Percentiles rank a stretch among this genome's conserved stretches.
Conservation (phyloP, 1,284 basidiomycete species). For the Coniophora puteana region DNA sequence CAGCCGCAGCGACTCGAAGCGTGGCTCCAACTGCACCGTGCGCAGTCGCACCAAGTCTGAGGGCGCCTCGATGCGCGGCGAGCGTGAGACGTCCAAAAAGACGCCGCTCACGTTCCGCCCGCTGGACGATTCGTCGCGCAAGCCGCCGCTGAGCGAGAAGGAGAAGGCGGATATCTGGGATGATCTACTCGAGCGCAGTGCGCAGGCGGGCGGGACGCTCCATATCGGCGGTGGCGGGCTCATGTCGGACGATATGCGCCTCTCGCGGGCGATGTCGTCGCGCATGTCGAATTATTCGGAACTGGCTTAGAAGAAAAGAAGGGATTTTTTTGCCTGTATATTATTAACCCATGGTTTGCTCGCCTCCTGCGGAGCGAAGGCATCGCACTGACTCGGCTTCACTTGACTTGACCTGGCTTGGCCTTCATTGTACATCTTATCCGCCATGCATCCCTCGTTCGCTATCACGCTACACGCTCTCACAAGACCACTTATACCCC, state of each 20-base stretch:
- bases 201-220: constrained; percentile 63
- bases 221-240: constrained; percentile 42
- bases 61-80: constrained; percentile 13
- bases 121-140: constrained; percentile 29
- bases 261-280: too few relatives aligned
- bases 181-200: constrained; percentile 59
- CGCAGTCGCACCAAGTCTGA: constrained; percentile 12
- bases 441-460: too few relatives aligned
- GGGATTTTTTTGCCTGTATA: not conserved
- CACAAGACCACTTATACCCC: too few relatives aligned
- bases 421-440: too few relatives aligned
- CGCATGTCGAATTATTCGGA: constrained; percentile 3
- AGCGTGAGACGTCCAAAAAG: constrained; percentile 13
- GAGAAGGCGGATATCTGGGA: constrained; percentile 72
- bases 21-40: constrained; percentile 28
- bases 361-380: too few relatives aligned
- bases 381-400: too few relatives aligned
- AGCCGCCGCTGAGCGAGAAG: constrained; percentile 46
- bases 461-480: too few relatives aligned
- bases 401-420: too few relatives aligned
- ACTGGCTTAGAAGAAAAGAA: not conserved
- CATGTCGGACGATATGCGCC: constrained; percentile 41
- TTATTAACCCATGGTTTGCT: too few relatives aligned
- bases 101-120: constrained; percentile 45
- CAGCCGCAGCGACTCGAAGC: constrained; percentile 21